Percentiles rank a stretch among this genome's conserved stretches.
These are phyloP conservation scores for Rhamnella rubrinervis DNA, from an alignment of 331 rosid genomes.

Conservation along the genomic window DNA sequence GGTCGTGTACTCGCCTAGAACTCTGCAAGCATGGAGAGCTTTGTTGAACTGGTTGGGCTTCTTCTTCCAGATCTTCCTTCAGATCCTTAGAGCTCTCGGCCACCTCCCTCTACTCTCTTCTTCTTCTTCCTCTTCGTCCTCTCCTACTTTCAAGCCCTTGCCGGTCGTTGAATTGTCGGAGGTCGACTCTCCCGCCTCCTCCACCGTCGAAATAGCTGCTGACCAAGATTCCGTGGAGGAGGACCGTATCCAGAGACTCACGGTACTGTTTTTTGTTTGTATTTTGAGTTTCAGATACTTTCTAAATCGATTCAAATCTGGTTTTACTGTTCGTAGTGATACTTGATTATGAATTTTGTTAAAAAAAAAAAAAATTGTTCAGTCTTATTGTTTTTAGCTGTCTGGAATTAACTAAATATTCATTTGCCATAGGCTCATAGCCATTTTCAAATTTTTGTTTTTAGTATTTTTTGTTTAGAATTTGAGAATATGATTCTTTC, in stretches of 20 bases:
- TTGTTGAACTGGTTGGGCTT: slow-evolving; percentile 75
- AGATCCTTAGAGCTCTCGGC: slow-evolving; percentile 70
- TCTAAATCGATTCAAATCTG: neutral
- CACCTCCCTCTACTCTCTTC: slow-evolving; percentile 73
- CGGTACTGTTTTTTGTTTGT: slow-evolving; percentile 43
- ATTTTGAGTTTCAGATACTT: slow-evolving; percentile 3
- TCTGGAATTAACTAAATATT: neutral
- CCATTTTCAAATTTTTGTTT: too few relatives aligned
- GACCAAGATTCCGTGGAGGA: slow-evolving; percentile 27
- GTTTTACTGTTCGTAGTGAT: neutral
- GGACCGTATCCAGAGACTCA: slow-evolving; percentile 46
- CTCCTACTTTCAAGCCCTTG: slow-evolving; percentile 65
- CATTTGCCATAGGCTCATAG: too few relatives aligned
- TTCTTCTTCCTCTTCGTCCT: slow-evolving; percentile 30
- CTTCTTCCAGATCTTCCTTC: slow-evolving; percentile 90
- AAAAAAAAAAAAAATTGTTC: neutral
- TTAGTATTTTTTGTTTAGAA: too few relatives aligned
- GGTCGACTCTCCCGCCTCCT: slow-evolving; percentile 39
- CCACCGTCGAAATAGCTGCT: slow-evolving; percentile 53
- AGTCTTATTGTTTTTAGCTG: neutral
- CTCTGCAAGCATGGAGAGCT: slow-evolving; percentile 81
- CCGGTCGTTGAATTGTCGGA: slow-evolving; percentile 71
- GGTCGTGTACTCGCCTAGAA: slow-evolving; percentile 67
- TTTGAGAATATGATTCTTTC: too few relatives aligned
- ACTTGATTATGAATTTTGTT: neutral